Evolutionary conservation across 1,284 basidiomycete species (phyloP).

Genomic region (Pholiota adiposa): DNA sequence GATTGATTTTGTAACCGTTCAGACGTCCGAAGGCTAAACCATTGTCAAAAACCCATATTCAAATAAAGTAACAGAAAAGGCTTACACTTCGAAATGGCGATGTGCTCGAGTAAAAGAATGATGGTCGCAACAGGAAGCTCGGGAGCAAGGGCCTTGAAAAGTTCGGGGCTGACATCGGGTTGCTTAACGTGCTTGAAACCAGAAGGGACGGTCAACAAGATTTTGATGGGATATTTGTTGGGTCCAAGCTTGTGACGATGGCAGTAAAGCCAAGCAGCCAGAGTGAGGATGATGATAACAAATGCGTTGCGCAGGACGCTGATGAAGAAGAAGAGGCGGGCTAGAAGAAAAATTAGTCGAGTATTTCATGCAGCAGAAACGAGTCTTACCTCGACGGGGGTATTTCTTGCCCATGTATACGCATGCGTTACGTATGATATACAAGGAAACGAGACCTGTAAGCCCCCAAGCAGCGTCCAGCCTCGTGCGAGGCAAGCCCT

Average conservation of each 20-base stretch:
- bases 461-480: constrained; percentile 93
- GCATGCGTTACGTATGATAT: constrained; percentile 74
- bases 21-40: constrained; percentile 87
- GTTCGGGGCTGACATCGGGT: constrained; percentile 65
- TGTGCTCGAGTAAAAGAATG: constrained; percentile 95
- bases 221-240: constrained; percentile 84
- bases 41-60: constrained; percentile 6
- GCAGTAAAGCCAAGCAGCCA: constrained; percentile 85
- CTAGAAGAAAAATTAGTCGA: constrained; percentile 36
- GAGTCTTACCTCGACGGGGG: constrained; percentile 64
- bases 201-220: constrained; percentile 83
- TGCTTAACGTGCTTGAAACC: constrained; percentile 81
- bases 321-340: constrained; percentile 88
- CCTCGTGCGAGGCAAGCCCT: constrained; percentile 72
- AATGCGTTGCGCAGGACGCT: constrained; percentile 87
- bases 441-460: constrained; percentile 75
- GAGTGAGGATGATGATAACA: constrained; percentile 83
- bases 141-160: constrained; percentile 74
- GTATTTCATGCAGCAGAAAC: neutral
- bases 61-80: constrained; percentile 10
- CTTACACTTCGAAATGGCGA: constrained; percentile 91
- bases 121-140: constrained; percentile 94
- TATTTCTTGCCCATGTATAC: constrained; percentile 63
- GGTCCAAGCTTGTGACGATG: constrained; percentile 59
- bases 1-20: constrained; percentile 97